These are phyloP conservation scores for Ophiostoma australiae DNA, from an alignment of 2,329 filamentous ascomycete species.

Conservation along the genomic window DNA sequence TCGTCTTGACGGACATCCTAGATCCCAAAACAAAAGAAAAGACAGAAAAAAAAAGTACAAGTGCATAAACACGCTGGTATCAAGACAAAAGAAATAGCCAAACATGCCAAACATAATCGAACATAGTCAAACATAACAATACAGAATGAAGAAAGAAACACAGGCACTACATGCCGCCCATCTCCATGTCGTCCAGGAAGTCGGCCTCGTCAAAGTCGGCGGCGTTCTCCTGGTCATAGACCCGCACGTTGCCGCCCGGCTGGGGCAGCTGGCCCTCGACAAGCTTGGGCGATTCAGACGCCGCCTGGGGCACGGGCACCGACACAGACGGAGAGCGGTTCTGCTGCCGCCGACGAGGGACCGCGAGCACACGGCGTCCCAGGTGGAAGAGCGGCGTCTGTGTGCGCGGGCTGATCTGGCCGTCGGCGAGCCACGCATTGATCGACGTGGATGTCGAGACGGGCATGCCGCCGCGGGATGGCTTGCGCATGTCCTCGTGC, in stretches of 20 bases:
- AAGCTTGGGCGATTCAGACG: slow-evolving; percentile 9
- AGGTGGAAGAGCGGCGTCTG: not conserved
- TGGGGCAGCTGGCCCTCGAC: slow-evolving; percentile 17
- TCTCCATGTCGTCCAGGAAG: slow-evolving; percentile 53
- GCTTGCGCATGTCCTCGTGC: slow-evolving; percentile 3
- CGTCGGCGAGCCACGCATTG: slow-evolving; percentile 29
- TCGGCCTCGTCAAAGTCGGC: slow-evolving; percentile 65
- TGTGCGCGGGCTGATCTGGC: slow-evolving; percentile 29
- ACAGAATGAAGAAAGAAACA: not conserved
- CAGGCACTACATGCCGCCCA: slow-evolving; percentile 34
- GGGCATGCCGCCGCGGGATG: not conserved
- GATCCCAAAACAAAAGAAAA: slow-evolving; percentile 11
- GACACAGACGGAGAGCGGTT: slow-evolving; percentile 20
- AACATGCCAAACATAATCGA: not conserved
- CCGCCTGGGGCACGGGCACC: not conserved
- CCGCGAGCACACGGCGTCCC: slow-evolving; percentile 43
- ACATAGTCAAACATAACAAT: not conserved
- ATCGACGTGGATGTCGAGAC: slow-evolving; percentile 12
- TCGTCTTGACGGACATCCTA: not conserved
- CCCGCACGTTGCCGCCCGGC: slow-evolving; percentile 12
- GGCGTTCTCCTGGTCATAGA: slow-evolving; percentile 46
- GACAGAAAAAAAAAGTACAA: not conserved
- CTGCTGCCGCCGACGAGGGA: slow-evolving; percentile 37
- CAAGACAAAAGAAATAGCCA: slow-evolving; percentile 10
- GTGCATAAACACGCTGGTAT: slow-evolving; percentile 11